phyloP scores from a whole-genome alignment of 140 eudicot species.

The Stevia rebaudiana region DNA sequence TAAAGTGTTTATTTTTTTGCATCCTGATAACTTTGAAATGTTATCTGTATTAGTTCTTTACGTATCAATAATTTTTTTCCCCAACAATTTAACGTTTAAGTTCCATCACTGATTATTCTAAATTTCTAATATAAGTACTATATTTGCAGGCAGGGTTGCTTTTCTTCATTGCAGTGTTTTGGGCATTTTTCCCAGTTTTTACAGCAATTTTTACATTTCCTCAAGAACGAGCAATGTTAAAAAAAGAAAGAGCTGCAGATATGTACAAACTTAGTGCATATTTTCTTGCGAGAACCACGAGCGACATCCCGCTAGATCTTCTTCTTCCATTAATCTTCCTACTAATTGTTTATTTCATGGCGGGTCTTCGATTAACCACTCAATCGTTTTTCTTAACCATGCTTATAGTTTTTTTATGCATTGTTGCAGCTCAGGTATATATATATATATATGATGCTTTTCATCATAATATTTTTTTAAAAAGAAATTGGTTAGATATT shows the following conservation, averaged over 20 bases:
- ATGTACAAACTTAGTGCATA: constrained; percentile 48
- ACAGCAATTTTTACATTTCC: constrained; percentile 55
- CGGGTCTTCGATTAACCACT: constrained; percentile 36
- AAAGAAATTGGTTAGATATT: no score
- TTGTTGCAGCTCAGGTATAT: constrained; percentile 83
- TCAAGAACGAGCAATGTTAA: constrained; percentile 56
- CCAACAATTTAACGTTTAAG: no score
- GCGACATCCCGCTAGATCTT: constrained; percentile 57
- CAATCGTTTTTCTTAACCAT: constrained; percentile 62
- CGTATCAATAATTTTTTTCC: no score
- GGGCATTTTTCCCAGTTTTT: constrained; percentile 53
- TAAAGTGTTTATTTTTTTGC: no score
- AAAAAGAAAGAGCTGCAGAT: constrained; percentile 44
- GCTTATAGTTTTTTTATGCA: constrained; percentile 63
- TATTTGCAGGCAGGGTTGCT: constrained; percentile 38
- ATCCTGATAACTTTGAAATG: no score
- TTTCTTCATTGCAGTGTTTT: constrained; percentile 43
- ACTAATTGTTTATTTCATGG: constrained; percentile 46
- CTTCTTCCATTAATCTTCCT: constrained; percentile 39
- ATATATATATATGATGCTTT: no score
- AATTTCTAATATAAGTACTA: not conserved
- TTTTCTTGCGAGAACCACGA: constrained; percentile 43
- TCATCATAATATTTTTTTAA: no score
- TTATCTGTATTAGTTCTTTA: no score
- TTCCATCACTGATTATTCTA: no score